Evolutionary conservation across 371 early-diverging fungal genomes (phyloP).

Genomic region (Saksenaea vasiformis): DNA sequence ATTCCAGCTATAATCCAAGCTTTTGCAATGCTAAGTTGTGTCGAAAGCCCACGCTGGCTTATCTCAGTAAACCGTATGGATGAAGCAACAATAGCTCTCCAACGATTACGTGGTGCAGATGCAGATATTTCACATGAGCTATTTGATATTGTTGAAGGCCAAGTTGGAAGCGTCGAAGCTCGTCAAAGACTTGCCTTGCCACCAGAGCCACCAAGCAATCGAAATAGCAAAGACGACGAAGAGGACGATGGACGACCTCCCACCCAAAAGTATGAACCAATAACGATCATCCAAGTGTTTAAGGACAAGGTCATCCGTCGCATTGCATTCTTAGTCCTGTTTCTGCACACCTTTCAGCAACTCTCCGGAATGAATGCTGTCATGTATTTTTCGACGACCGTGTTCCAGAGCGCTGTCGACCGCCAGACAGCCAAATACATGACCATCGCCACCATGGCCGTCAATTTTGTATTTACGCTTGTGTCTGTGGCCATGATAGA

Average conservation of each 20-base stretch:
- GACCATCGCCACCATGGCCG: slow-evolving; percentile 58
- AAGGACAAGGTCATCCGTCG: slow-evolving; percentile 51
- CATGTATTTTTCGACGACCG: slow-evolving; percentile 77
- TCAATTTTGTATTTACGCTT: slow-evolving; percentile 63
- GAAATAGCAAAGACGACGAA: slow-evolving; percentile 9
- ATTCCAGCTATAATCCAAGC: slow-evolving; percentile 68
- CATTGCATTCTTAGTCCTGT: slow-evolving; percentile 52
- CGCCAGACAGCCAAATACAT: slow-evolving; percentile 57
- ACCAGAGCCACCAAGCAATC: neutral
- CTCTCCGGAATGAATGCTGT: slow-evolving; percentile 87
- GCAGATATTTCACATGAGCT: slow-evolving; percentile 47
- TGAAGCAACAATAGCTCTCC: slow-evolving; percentile 48
- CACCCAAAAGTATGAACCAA: slow-evolving; percentile 10
- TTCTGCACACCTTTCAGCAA: slow-evolving; percentile 68
- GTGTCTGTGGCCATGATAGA: slow-evolving; percentile 67
- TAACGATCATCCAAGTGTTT: slow-evolving; percentile 44
- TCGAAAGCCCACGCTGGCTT: slow-evolving; percentile 73
- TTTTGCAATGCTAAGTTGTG: slow-evolving; percentile 58
- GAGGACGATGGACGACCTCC: slow-evolving; percentile 6
- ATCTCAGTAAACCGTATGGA: slow-evolving; percentile 45
- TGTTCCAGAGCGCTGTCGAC: slow-evolving; percentile 51
- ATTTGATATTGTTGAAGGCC: slow-evolving; percentile 43
- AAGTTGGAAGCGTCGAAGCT: slow-evolving; percentile 14
- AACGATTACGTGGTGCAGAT: slow-evolving; percentile 42
- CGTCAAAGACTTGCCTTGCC: neutral